These are phyloP conservation scores for Stephania japonica DNA, from an alignment of 164 flowering plant species.

Conservation along the genomic window DNA sequence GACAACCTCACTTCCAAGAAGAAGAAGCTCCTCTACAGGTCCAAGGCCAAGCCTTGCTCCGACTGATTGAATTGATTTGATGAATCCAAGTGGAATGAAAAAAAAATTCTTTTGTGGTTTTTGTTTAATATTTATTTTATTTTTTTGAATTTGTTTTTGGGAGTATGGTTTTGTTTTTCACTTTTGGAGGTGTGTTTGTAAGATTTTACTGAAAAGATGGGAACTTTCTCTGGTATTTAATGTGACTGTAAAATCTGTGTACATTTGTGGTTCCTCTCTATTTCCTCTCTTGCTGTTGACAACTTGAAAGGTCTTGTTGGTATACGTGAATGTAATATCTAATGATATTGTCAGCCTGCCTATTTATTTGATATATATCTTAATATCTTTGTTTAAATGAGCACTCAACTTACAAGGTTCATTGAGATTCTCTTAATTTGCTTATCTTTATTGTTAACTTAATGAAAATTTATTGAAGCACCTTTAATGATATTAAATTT, in stretches of 20 bases:
- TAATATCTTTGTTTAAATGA: no score
- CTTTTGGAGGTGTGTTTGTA: constrained; percentile 9
- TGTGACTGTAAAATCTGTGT: constrained; percentile 10
- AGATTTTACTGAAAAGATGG: constrained; percentile 1
- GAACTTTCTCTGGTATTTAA: constrained; percentile 7
- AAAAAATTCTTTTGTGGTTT: neutral
- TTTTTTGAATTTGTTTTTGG: constrained; percentile 7
- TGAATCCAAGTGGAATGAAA: constrained; percentile 9
- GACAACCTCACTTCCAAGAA: constrained; percentile 81
- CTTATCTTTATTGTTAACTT: no score
- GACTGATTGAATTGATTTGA: no score
- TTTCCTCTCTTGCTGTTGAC: neutral
- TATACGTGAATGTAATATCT: neutral
- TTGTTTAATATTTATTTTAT: no score
- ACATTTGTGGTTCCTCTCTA: constrained; percentile 11
- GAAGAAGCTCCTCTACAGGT: constrained; percentile 82
- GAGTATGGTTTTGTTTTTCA: neutral
- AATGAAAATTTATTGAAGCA: no score
- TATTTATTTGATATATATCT: no score
- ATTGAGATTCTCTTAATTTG: no score
- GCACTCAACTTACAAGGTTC: no score
- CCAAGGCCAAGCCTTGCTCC: constrained; percentile 48
- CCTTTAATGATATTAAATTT: no score
- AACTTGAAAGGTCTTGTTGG: neutral
- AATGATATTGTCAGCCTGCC: neutral